Percentiles rank a stretch among this genome's conserved stretches.
These are phyloP conservation scores for Agroathelia rolfsii DNA, from an alignment of 1,284 basidiomycete species.

Conservation along the genomic window DNA sequence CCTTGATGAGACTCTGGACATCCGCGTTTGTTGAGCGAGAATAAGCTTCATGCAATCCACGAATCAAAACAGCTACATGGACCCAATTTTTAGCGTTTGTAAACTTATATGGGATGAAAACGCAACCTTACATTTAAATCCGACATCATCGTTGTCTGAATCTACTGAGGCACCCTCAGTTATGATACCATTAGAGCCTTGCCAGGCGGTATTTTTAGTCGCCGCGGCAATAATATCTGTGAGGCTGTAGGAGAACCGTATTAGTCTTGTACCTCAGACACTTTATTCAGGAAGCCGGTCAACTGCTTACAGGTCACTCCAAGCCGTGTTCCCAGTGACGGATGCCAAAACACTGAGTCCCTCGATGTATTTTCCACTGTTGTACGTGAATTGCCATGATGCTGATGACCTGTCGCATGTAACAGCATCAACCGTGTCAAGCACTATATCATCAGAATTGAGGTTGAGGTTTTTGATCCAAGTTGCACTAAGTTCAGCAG, in stretches of 20 bases:
- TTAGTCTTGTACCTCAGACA: no score
- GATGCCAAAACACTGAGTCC: constrained; percentile 33
- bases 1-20: constrained; percentile 30
- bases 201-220: constrained; percentile 33
- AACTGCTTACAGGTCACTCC: constrained; percentile 27
- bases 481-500: constrained; percentile 33
- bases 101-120: not conserved
- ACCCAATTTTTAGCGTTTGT: not conserved
- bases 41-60: constrained; percentile 35
- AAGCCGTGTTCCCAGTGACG: constrained; percentile 30
- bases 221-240: constrained; percentile 26
- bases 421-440: constrained; percentile 35
- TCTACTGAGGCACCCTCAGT: constrained; percentile 33
- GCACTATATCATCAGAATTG: constrained; percentile 29
- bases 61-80: constrained; percentile 32
- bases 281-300: constrained; percentile 1
- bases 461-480: constrained; percentile 38
- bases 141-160: constrained; percentile 33
- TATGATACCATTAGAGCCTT: constrained; percentile 36
- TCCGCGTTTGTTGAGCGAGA: constrained; percentile 23
- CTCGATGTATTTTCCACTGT: constrained; percentile 41
- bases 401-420: constrained; percentile 34
- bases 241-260: constrained; percentile 24
- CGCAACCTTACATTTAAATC: constrained; percentile 33
- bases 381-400: constrained; percentile 40